Base-by-base conservation (phyloP, 2,329 filamentous ascomycete genomes). In the Curvularia eragrostidis region DNA sequence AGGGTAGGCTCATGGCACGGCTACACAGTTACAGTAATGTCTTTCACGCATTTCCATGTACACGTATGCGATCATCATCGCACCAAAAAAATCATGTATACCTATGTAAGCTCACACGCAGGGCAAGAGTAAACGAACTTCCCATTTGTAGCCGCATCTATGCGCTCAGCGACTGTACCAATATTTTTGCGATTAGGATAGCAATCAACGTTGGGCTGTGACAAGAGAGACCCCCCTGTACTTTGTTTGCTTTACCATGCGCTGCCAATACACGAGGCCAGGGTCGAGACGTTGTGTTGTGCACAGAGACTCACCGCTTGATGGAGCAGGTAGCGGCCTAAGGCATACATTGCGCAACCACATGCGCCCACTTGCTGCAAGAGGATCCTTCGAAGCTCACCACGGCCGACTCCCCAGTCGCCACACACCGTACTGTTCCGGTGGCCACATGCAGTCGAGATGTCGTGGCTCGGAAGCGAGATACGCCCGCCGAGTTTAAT, bases 291-390 rank as follows among this genome's bases (percentile, higher is more conserved):
- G 38, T 13, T 52, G 36, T 39, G 50, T 48, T 32, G 48, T 57
- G 44, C 41, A 47, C 48, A 38, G 46, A 53, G 41, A 55, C 56
- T 60, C 59, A 64, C 62, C 62, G 62, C 62, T 57, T 50, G 39
- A 58, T 54, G 15, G 15, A 12, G 32, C 13, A 21, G 7, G 28
- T 26, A 32, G 38, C 43, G 36, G 48, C 43, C 54, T 54, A 51
- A 44, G 47, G 55, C 48, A 48, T 59, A 26, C 48, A 38, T 50
- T 55, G 53, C 26, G 49, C 39, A 58, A 36, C 32, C n/a, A 36
- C 32, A 36, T n/a, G 32, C 32, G 32, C 15, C 32, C 52, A 50
- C 48, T 52, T 39, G 44, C 52, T 61, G 59, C 59, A 54, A 50
- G 39, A 53, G 54, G 52, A 56, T 56, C 46, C 38, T 50, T 34